Conservation (phyloP, 2,329 filamentous ascomycete genomes). For the Phyllosticta citribraziliensis region DNA sequence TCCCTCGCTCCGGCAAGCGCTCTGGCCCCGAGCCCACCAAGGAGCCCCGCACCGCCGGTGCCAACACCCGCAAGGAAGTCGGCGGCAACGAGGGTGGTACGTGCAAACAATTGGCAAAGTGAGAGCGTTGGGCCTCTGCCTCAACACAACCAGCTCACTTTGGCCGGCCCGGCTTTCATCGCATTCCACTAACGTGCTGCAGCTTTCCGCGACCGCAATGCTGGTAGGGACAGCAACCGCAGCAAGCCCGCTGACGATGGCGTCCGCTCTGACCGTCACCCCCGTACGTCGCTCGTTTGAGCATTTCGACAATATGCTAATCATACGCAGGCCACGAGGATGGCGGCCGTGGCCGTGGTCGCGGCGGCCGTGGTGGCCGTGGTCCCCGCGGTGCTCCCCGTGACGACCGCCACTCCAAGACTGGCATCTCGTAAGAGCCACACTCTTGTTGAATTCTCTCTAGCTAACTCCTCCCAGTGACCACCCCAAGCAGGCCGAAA, state of each 20-base stretch:
- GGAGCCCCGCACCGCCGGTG: conserved; percentile 24
- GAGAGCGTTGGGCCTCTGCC: neutral
- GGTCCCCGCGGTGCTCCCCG: conserved; percentile 35
- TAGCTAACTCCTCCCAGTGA: conserved; percentile 41
- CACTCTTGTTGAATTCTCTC: neutral
- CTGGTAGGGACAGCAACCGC: conserved; percentile 74
- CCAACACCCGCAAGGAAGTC: conserved; percentile 42
- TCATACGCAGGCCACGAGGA: conserved; percentile 25
- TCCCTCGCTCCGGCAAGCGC: conserved; percentile 72
- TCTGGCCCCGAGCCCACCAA: conserved; percentile 57
- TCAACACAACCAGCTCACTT: neutral
- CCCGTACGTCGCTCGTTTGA: conserved; percentile 6
- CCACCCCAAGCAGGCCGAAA: conserved; percentile 76
- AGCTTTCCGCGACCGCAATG: conserved; percentile 87
- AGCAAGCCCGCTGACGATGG: conserved; percentile 66
- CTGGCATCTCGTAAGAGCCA: conserved; percentile 45
- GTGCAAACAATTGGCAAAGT: conserved; percentile 28
- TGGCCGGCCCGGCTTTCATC: neutral
- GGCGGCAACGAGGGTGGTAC: conserved; percentile 80
- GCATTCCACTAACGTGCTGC: conserved; percentile 12
- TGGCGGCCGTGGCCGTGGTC: conserved; percentile 34
- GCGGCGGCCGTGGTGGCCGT: conserved; percentile 40
- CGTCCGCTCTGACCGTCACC: conserved; percentile 37
- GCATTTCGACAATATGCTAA: neutral
- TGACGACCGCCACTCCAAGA: conserved; percentile 55